These are phyloP conservation scores for Passalora sequoiae DNA, from an alignment of 2,329 filamentous ascomycete genomes.

Conservation along the genomic window DNA sequence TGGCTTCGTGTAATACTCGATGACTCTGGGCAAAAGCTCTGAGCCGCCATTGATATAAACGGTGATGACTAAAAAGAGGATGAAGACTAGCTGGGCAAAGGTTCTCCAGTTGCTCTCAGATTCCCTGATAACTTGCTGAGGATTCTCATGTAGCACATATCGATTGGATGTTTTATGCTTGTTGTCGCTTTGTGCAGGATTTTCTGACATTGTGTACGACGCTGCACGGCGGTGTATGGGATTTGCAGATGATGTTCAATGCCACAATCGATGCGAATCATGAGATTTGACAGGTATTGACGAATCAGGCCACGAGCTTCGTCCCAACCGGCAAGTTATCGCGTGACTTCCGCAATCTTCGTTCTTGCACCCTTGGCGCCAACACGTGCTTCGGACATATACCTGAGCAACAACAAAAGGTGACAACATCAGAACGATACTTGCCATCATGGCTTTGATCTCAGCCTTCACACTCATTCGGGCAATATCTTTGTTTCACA, in stretches of 20 bases:
- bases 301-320: too few relatives aligned
- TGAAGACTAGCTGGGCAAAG: constrained; percentile 13
- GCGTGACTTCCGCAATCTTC: too few relatives aligned
- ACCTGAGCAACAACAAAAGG: neutral
- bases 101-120: constrained; percentile 10
- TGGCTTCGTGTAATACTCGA: constrained; percentile 6
- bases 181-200: constrained; percentile 3
- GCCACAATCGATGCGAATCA: too few relatives aligned
- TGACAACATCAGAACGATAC: neutral
- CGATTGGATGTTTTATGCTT: constrained; percentile 4
- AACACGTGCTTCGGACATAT: neutral
- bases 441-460: constrained; percentile 78
- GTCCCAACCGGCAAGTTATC: too few relatives aligned
- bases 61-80: constrained; percentile 12
- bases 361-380: too few relatives aligned
- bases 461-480: constrained; percentile 76
- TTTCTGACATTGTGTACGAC: neutral
- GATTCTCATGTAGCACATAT: constrained; percentile 3
- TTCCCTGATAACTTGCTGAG: constrained; percentile 11
- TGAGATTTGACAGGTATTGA: too few relatives aligned
- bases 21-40: constrained; percentile 10
- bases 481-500: constrained; percentile 74
- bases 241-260: too few relatives aligned
- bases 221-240: too few relatives aligned
- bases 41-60: constrained; percentile 9